Evolutionary conservation across 176 grass and related monocot species (phyloP), one percentile per base, ranked within the genome.

Genomic region (Carex myosuroides): DNA sequence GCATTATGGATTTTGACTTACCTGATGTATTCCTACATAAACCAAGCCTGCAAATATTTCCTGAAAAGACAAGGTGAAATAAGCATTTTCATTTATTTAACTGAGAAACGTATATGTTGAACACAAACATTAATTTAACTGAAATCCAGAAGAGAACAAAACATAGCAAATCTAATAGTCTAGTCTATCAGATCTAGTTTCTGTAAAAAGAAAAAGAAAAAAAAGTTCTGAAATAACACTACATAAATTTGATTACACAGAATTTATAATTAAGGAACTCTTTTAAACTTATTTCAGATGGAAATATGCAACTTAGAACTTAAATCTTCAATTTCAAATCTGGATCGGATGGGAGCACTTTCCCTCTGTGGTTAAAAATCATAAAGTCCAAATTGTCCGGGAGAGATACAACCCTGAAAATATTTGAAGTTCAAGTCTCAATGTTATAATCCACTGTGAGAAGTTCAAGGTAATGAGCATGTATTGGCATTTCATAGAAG

Each of bases 381-480:
- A 99, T 95, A 78, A 99, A 99, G 79, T 99, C 96, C 87, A 99
- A 46, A 86, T 99, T 95, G 26, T 87, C 81, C 2, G 96, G 93
- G 60, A 93, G 87, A 0, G 89, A 95, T 24, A 95, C 91, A 5
- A 99, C 87, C 96, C 93, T 95, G 89, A 80, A 70, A 68, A 89
- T 78, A 60, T 41, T 66, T 70, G 26, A 64, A 67, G 20, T 83
- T 62, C 11, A 65, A 67, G 24, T 29, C 26, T 54, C 42, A 33
- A 67, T 2, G 9, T 83, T 65, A 60, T 17, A 67, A 33, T 13
- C 26, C 57, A 58, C 9, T 52, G 57, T 13, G 14, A 85, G 68
- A 75, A 77, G 44, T 76, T 29, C 11, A 48, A 26, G 48, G 72
- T 16, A 53, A 54, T 52, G 21, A 77, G 11, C 48, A 13, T 29